These are phyloP conservation scores for Aureobasidium sp. DNA, from an alignment of 2,329 filamentous ascomycete genomes.

Conservation along the genomic window DNA sequence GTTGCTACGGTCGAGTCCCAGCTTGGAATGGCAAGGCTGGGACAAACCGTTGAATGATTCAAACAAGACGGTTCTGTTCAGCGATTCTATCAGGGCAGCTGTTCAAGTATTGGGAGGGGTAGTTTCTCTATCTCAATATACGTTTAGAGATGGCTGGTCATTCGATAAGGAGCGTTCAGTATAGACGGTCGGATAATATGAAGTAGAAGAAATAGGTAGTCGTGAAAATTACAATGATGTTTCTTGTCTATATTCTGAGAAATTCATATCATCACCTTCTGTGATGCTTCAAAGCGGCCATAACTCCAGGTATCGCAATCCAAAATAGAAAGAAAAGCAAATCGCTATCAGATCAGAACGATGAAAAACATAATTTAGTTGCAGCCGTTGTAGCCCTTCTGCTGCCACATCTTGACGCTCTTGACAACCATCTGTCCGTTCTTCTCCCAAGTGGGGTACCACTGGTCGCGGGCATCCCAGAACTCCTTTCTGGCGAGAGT, in stretches of 20 bases:
- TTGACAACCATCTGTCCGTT: slow-evolving; percentile 35
- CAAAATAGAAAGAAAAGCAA: not conserved
- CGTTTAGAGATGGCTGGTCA: not conserved
- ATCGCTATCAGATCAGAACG: slow-evolving; percentile 2
- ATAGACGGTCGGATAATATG: not conserved
- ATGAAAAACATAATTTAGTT: slow-evolving; percentile 17
- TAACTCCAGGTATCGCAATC: slow-evolving; percentile 10
- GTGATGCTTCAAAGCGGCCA: not conserved
- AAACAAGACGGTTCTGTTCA: not conserved
- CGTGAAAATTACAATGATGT: slow-evolving; percentile 5
- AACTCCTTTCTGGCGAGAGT: slow-evolving; percentile 66
- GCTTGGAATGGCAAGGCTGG: not conserved
- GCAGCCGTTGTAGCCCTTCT: slow-evolving; percentile 43
- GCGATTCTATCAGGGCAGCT: not conserved
- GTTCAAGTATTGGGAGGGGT: not conserved
- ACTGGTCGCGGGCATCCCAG: slow-evolving; percentile 49
- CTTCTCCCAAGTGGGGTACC: slow-evolving; percentile 33
- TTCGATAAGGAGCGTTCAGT: not conserved
- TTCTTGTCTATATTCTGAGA: slow-evolving; percentile 8
- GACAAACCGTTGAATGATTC: not conserved
- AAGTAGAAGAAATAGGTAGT: not conserved
- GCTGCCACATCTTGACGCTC: slow-evolving; percentile 43
- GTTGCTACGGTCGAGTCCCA: not conserved
- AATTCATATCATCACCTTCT: slow-evolving; percentile 1
- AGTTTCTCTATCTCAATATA: not conserved